A percentile compares a stretch with the other conserved stretches of the same genome.
Conservation (phyloP, 2,329 filamentous ascomycete genomes). For the Xylaria sp. region DNA sequence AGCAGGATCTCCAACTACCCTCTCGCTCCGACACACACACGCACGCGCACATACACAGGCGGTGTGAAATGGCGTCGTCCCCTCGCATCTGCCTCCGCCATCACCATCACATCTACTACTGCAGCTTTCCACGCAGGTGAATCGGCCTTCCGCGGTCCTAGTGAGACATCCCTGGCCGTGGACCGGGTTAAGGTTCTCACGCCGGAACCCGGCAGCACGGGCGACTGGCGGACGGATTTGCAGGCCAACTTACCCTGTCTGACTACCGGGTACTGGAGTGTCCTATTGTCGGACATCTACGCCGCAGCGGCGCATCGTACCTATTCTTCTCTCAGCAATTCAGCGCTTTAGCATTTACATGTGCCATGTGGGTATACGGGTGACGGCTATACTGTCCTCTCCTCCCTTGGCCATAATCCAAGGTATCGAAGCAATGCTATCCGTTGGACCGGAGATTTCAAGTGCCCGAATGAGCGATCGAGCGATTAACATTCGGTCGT, state of each 20-base stretch:
- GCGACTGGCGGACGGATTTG: not conserved
- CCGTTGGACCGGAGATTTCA: not conserved
- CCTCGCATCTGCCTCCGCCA: conserved; percentile 24
- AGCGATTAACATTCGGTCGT: too few species aligned
- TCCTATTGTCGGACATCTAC: not conserved
- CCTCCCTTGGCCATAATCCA: not conserved
- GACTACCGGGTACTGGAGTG: too few species aligned
- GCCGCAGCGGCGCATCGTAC: not conserved
- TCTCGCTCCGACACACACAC: conserved; percentile 10
- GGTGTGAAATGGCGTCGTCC: conserved; percentile 25
- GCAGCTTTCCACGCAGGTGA: conserved; percentile 20
- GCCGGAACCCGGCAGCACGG: conserved; percentile 19
- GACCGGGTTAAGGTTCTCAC: conserved; percentile 15
- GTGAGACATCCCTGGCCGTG: conserved; percentile 19
- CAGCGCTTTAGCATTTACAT: not conserved
- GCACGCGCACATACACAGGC: too few species aligned
- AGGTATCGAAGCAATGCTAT: not conserved
- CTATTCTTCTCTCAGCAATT: conserved; percentile 14
- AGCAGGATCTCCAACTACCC: conserved; percentile 4
- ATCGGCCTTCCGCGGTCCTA: conserved; percentile 15
- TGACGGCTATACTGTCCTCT: not conserved
- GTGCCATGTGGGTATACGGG: not conserved
- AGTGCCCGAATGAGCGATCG: not conserved
- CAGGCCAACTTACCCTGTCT: not conserved
- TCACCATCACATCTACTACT: conserved; percentile 25